phyloP scores from a whole-genome alignment of 768 basidiomycete genomes.

The Mycena kentingensis region DNA sequence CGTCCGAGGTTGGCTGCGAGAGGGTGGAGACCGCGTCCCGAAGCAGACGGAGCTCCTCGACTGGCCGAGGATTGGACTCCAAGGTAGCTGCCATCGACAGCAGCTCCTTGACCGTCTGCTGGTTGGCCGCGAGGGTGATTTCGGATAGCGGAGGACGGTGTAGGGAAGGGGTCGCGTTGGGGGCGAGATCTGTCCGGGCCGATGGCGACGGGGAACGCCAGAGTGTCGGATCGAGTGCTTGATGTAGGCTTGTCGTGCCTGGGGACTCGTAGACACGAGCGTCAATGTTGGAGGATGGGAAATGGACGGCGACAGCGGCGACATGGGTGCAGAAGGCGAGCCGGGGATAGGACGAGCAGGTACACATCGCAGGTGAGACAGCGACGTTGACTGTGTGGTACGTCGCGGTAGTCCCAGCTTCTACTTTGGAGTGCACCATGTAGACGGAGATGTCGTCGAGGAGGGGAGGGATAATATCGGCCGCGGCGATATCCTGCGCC shows the following conservation, averaged over 20 bases:
- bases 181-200: background rate
- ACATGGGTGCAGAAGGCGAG: constrained; percentile 25
- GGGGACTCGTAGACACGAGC: background rate
- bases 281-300: background rate
- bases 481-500: background rate
- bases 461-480: background rate
- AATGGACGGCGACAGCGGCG: constrained; percentile 12
- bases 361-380: constrained; percentile 4
- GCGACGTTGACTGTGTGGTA: constrained; percentile 4
- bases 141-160: too few species aligned
- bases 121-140: background rate
- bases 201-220: background rate
- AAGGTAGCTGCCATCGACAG: background rate
- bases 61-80: background rate
- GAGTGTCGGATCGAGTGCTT: background rate
- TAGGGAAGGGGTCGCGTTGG: background rate
- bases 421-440: background rate
- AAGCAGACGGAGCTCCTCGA: background rate
- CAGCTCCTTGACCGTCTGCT: background rate
- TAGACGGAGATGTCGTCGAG: background rate
- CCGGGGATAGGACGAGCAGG: constrained; percentile 4
- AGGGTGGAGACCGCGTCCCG: background rate
- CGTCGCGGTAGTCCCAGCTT: background rate
- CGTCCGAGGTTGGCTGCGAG: background rate
- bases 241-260: background rate